Base-by-base conservation (phyloP, 1,284 basidiomycete species). In the Taiwanofungus camphoratus region DNA sequence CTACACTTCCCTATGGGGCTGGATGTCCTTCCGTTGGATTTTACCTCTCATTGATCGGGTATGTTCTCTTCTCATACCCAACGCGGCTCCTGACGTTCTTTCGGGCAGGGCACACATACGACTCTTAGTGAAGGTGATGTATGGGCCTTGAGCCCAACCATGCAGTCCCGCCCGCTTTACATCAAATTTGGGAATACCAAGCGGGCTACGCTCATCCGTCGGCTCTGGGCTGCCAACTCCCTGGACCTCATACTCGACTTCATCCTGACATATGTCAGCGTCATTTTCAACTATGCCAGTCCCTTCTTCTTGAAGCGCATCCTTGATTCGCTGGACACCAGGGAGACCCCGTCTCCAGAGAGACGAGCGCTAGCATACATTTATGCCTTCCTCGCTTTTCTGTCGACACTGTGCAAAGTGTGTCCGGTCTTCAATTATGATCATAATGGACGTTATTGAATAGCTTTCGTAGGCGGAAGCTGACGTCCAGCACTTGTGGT, bases 11-110 rank as follows among this genome's bases (percentile, higher is more conserved):
- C 68, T 93, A 1, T 82, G 74, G 65, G 73, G 77, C 5, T 92
- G 89, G 85, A 64, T 86, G n/a, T 80, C 83, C 0, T 93, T 92
- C 64, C 65, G 58, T 21, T 93, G 90, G 91, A 70, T 92, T 35
- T 72, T 75, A 46, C 78, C 81, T 0, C 68, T 92, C 19, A 73
- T 93, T 45, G 56, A 65, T 41, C 66, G 61, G 20, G 73, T 73
- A 49, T 21, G 63, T 59, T 16, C 32, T 33, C 18, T 33, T 33
- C 26, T 24, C 36, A 30, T 19, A 24, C 20, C 24, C 31, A 15
- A 4, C 19, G 11, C 12, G 26, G 22, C 11, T 21, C 8, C 34
- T 33, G 9, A 31, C 1, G n/a, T n/a, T n/a, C n/a, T 20, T 35
- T n/a, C 23, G 21, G 18, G 23, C 52, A 77, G 63, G 87, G 87